Evolutionary conservation across 192 early-diverging fungal species (phyloP), one percentile per base, ranked within the genome.

Genomic region (Umbelopsis sp.): DNA sequence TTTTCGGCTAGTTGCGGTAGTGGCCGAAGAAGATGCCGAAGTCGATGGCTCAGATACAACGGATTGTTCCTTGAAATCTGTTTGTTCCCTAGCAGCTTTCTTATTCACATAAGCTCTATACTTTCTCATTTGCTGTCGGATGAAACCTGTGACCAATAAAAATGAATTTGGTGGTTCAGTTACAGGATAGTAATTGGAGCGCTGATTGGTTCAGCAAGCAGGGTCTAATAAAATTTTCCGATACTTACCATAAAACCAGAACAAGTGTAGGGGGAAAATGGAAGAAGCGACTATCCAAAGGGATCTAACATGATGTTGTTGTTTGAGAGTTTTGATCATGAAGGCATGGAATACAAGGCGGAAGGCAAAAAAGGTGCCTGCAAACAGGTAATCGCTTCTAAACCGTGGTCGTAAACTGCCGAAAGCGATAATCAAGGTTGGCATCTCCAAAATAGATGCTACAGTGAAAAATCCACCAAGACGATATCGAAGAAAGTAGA

Each of bases 361-460:
- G 7, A 87, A 86, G 26, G 73, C 29, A 69, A 88, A 86, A 54
- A 87, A 90, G 20, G 76, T 76, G 11, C 71, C 29, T 0, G 82
- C 82, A 81, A 88, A 90, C 21, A 89, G 36, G 4, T 45, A 32
- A 67, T 90, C 88, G 69, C 75, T 77, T 17, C 89, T 72, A 73
- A 80, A 84, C 3, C 74, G 31, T 41, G 75, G 77, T 50, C 79
- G 25, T 16, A 90, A 56, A 24, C 75, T 78, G 2, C 86, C 89
- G 4, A 84, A 9, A 2, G 87, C 85, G 65, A 90, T 65, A 3
- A 89, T 51, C 24, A 85, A 70, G 7, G 89, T 89, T 0, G 89
- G 89, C 10, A 85, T 32, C 54, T 90, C 89, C 34, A 89, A 77
- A 38, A 88, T 80, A 29, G 82, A 82, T 31, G 84, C 74, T 2